Evolutionary conservation across 2,329 filamentous ascomycete species (phyloP), one percentile per base, ranked within the genome.

Genomic region (Pezicula radicicola): DNA sequence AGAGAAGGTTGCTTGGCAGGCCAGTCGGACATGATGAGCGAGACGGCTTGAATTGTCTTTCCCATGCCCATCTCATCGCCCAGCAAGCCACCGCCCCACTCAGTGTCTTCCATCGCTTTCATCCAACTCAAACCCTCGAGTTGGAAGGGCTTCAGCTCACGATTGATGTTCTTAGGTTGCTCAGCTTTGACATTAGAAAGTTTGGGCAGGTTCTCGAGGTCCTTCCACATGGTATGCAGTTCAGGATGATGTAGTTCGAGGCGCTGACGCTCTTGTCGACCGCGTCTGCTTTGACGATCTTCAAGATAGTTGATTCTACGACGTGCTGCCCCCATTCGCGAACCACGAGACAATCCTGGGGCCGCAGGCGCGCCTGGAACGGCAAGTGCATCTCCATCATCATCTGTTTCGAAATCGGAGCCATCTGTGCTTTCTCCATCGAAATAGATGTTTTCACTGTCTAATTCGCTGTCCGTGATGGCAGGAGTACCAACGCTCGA

Each of bases 11-110:
- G 74, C 60, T 87, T 88, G 19, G 85, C 88, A 3, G 92, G 93
- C 63, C 89, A 97, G 67, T 97, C 92, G 1, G 93, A 97, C 94
- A 97, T 97, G 70, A 99, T 91, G 42, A 99, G 80, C 3, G 93
- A 97, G 16, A 99, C 94, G 2, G 94, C 93, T 70, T 99, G 94
- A 47, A 99, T 97, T 0, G 94, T 99, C 75, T 99, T 99, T 46
- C 94, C 94, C 73, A 99, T 89, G 6, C 94, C 94, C 94, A 99
- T 99, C 71, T 99, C 94, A 62, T 99, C 94, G 53, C 94, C 94
- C 2, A 99, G 80, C 2, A 99, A 77, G 13, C 94, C 94, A 16
- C 94, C 94, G 64, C 85, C 89, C 80, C 92, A 97, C 37, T 87
- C 73, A 0, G 84, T 88, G 70, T 89, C 76, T 68, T 99, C 94